A percentile compares a stretch with the other conserved stretches of the same genome.
phyloP scores from a whole-genome alignment of 257 asterid genomes.

The Leonotis leonurus region DNA sequence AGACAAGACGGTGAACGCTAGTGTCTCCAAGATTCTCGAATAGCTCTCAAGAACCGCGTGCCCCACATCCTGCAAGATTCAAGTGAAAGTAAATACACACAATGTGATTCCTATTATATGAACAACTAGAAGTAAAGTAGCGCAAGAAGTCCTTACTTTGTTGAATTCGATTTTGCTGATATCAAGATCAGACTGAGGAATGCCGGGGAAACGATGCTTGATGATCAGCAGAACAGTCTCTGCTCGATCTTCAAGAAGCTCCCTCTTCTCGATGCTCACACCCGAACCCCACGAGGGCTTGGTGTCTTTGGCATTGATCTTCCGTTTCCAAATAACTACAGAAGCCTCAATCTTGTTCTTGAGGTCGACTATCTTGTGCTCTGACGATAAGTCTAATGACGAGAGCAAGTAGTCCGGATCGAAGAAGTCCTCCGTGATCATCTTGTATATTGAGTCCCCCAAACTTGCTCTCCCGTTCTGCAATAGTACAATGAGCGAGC shows the following conservation, averaged over 20 bases:
- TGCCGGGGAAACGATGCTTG: conserved; percentile 53
- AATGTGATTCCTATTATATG: not conserved
- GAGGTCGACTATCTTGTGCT: conserved; percentile 62
- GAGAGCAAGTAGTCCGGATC: conserved; percentile 55
- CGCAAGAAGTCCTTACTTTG: conserved; percentile 22
- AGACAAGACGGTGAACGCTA: conserved; percentile 73
- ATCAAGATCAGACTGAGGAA: conserved; percentile 49
- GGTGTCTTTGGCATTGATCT: conserved; percentile 52
- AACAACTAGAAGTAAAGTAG: not conserved
- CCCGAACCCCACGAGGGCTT: conserved; percentile 69
- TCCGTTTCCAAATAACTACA: conserved; percentile 61
- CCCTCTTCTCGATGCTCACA: conserved; percentile 55
- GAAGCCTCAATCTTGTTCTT: conserved; percentile 67
- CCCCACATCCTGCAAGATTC: conserved; percentile 66
- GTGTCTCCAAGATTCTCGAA: conserved; percentile 77
- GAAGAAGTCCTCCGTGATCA: conserved; percentile 60
- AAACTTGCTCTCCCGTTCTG: conserved; percentile 69
- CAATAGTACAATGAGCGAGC: not conserved
- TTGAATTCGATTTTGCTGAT: conserved; percentile 50
- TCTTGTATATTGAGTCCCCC: conserved; percentile 60
- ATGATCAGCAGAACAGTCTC: conserved; percentile 42
- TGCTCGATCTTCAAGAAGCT: conserved; percentile 55
- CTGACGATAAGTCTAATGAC: conserved; percentile 41
- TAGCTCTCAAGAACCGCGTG: conserved; percentile 87
- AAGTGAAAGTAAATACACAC: not conserved